These are phyloP conservation scores for Botryotinia globosa DNA, from an alignment of 2,329 filamentous ascomycete species.

Conservation along the genomic window DNA sequence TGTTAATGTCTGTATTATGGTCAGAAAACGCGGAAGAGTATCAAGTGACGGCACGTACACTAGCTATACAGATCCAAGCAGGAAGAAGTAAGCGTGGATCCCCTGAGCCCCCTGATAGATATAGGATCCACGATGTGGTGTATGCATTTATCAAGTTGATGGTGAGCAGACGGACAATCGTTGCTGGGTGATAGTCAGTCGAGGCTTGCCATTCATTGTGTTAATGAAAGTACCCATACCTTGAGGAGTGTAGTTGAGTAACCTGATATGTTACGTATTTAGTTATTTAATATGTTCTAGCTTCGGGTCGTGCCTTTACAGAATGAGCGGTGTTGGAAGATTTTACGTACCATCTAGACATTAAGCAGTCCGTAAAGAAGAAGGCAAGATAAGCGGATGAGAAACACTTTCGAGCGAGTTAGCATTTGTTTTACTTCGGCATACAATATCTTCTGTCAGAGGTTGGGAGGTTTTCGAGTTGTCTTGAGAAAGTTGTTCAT, in stretches of 20 bases:
- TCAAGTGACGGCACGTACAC: slow-evolving; percentile 46
- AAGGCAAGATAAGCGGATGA: slow-evolving; percentile 76
- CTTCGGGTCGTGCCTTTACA: background rate
- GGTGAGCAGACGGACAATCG: slow-evolving; percentile 74
- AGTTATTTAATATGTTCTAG: slow-evolving; percentile 10
- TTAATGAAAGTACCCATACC: slow-evolving; percentile 30
- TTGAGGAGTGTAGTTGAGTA: slow-evolving; percentile 78
- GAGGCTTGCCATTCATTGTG: background rate
- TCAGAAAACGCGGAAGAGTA: slow-evolving; percentile 13
- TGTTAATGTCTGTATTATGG: slow-evolving; percentile 59
- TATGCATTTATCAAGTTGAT: slow-evolving; percentile 74
- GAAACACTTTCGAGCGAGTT: slow-evolving; percentile 54
- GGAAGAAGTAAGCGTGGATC: slow-evolving; percentile 70
- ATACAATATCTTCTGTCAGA: background rate
- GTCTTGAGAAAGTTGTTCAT: background rate
- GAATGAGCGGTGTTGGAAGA: background rate
- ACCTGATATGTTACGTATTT: slow-evolving; percentile 48
- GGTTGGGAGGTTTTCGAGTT: background rate
- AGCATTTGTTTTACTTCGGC: background rate
- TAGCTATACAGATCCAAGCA: slow-evolving; percentile 76
- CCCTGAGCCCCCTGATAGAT: slow-evolving; percentile 65
- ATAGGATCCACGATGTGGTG: slow-evolving; percentile 68
- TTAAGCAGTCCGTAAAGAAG: slow-evolving; percentile 80
- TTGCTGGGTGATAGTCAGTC: slow-evolving; percentile 47
- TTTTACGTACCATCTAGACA: slow-evolving; percentile 68